phyloP scores from a whole-genome alignment of 768 basidiomycete species.

The Lactarius trivialis region DNA sequence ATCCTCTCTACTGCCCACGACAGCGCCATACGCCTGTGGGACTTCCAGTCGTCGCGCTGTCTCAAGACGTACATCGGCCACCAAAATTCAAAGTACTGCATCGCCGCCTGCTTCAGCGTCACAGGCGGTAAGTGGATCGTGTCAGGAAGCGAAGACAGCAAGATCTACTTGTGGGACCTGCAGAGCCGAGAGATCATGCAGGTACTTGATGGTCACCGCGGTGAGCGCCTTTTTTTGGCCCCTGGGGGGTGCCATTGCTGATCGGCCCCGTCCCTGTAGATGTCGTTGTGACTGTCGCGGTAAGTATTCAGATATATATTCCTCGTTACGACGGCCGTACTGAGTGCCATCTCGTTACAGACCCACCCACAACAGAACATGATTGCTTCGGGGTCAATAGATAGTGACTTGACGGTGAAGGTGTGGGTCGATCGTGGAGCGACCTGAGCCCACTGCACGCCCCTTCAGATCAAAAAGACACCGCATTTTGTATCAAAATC shows the following conservation, averaged over 20 bases:
- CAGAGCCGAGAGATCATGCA: conserved; percentile 84
- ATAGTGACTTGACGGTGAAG: conserved; percentile 73
- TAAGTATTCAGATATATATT: conserved; percentile 30
- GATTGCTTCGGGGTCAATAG: conserved; percentile 84
- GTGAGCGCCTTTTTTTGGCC: conserved; percentile 30
- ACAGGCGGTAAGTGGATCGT: conserved; percentile 88
- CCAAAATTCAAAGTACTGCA: conserved; percentile 75
- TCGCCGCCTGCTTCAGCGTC: conserved; percentile 77
- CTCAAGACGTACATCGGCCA: conserved; percentile 89
- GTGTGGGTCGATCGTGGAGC: conserved; percentile 63
- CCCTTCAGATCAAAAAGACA: no score
- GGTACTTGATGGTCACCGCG: conserved; percentile 66
- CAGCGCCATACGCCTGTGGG: conserved; percentile 89
- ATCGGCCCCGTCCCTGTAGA: conserved; percentile 33
- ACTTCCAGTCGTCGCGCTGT: conserved; percentile 85
- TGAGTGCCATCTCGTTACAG: conserved; percentile 34
- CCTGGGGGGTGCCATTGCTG: background rate
- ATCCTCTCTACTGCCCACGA: conserved; percentile 93
- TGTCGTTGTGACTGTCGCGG: conserved; percentile 77
- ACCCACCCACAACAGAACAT: conserved; percentile 82
- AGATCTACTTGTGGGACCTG: conserved; percentile 86
- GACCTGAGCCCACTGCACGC: conserved; percentile 1
- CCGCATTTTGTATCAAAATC: no score
- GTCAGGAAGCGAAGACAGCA: conserved; percentile 86
- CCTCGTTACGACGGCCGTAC: background rate